These are phyloP conservation scores for Penicillium decumbens DNA, from an alignment of 2,329 filamentous ascomycete genomes.

Conservation along the genomic window DNA sequence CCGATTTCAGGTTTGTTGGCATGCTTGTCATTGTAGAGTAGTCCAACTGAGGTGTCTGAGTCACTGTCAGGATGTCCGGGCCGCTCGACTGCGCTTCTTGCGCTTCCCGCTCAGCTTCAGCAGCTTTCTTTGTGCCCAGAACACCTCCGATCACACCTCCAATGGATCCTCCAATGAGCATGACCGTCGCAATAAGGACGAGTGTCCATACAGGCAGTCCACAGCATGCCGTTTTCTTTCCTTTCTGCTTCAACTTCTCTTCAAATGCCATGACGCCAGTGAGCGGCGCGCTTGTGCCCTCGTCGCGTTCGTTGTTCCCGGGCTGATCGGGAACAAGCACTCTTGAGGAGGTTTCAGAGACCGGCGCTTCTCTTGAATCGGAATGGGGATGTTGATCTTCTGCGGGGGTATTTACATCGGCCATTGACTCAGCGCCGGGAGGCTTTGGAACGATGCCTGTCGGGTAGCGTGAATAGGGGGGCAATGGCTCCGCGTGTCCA, in stretches of 20 bases:
- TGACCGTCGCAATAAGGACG: conserved; percentile 43
- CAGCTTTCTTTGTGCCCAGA: conserved; percentile 43
- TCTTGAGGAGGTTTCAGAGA: conserved; percentile 34
- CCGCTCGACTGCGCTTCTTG: conserved; percentile 13
- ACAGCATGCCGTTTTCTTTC: conserved; percentile 44
- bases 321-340: conserved; percentile 19
- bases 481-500: conserved; percentile 84
- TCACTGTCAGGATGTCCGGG: conserved; percentile 44
- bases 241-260: conserved; percentile 45
- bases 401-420: conserved; percentile 41
- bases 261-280: conserved; percentile 41
- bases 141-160: conserved; percentile 54
- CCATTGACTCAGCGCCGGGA: conserved; percentile 32
- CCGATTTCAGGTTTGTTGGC: conserved; percentile 41
- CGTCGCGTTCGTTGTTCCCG: conserved; percentile 12
- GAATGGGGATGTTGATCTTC: conserved; percentile 49
- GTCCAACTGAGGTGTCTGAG: conserved; percentile 48
- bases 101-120: conserved; percentile 25
- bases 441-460: conserved; percentile 64
- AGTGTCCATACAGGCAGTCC: conserved; percentile 51
- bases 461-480: conserved; percentile 86
- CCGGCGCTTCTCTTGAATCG: conserved; percentile 21
- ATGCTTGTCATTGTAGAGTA: conserved; percentile 48
- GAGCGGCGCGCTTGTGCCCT: conserved; percentile 21
- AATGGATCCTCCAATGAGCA: conserved; percentile 49